These are phyloP conservation scores for Solanum dulcamara DNA, from an alignment of 257 asterid species.

Conservation along the genomic window DNA sequence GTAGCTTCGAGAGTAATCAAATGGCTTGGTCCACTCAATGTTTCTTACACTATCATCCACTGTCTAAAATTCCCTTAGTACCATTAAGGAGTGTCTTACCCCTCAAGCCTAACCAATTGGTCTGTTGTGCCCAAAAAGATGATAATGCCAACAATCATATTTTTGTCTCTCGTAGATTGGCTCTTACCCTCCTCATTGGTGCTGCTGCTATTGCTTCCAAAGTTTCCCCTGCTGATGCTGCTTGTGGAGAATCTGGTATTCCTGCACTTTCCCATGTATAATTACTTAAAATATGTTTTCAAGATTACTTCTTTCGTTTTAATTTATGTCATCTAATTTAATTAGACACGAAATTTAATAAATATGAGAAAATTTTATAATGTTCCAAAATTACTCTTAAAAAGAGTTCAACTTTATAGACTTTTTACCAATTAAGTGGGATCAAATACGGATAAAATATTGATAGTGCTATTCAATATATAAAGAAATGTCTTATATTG, in stretches of 20 bases:
- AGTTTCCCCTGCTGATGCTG: conserved; percentile 76
- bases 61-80: conserved; percentile 7
- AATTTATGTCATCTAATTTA: not conserved
- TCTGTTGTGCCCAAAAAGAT: conserved; percentile 52
- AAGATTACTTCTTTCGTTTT: not conserved
- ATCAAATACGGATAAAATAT: no score
- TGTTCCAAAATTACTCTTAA: not conserved
- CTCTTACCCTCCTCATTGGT: conserved; percentile 52
- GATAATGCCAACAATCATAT: conserved; percentile 2
- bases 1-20: not conserved
- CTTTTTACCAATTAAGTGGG: no score
- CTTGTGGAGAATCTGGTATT: conserved; percentile 76
- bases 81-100: not conserved
- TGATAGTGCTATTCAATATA: no score
- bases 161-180: conserved; percentile 50
- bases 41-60: conserved; percentile 38
- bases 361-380: no score
- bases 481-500: no score
- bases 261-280: not conserved
- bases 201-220: conserved; percentile 59
- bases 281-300: not conserved
- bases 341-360: not conserved
- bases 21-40: conserved; percentile 57
- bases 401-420: not conserved
- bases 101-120: conserved; percentile 25